phyloP scores from a whole-genome alignment of 2,329 filamentous ascomycete genomes.

The Raffaelea ambrosiae region DNA sequence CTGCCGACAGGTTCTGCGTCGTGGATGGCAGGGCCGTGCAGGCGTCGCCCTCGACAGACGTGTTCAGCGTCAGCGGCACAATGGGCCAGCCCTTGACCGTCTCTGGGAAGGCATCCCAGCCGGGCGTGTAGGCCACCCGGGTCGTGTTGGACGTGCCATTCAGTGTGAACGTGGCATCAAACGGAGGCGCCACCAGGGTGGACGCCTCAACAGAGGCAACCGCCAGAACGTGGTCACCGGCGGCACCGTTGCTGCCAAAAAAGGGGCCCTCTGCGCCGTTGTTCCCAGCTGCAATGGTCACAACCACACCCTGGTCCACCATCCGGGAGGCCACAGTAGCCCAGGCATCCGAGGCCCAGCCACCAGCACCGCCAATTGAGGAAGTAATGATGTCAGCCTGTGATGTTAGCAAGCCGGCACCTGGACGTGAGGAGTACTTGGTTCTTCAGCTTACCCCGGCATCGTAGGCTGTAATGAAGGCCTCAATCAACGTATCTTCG shows the following conservation, averaged over 20 bases:
- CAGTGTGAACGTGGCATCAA: slow-evolving; percentile 9
- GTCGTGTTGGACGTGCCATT: slow-evolving; percentile 9
- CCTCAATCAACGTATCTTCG: slow-evolving; percentile 50
- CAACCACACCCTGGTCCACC: slow-evolving; percentile 43
- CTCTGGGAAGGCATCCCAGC: slow-evolving; percentile 6
- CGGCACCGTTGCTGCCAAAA: slow-evolving; percentile 14
- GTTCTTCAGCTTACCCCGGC: slow-evolving; percentile 26
- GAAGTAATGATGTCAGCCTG: slow-evolving; percentile 45
- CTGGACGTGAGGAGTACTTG: neutral
- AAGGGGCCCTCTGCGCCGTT: slow-evolving; percentile 19
- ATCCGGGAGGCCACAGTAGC: slow-evolving; percentile 42
- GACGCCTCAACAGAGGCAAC: slow-evolving; percentile 31
- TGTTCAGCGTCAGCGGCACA: slow-evolving; percentile 16
- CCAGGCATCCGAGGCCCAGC: slow-evolving; percentile 45
- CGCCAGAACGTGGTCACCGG: slow-evolving; percentile 31
- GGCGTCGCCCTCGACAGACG: slow-evolving; percentile 19
- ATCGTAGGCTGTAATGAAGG: slow-evolving; percentile 52
- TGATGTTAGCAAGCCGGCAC: neutral
- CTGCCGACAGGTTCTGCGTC: slow-evolving; percentile 10
- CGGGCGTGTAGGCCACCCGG: slow-evolving; percentile 10
- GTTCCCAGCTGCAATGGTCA: slow-evolving; percentile 44
- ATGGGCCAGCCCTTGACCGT: slow-evolving; percentile 15
- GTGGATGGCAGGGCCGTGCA: slow-evolving; percentile 28
- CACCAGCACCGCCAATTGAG: slow-evolving; percentile 40
- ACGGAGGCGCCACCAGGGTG: slow-evolving; percentile 12